Percentiles rank a stretch among this genome's conserved stretches.
Evolutionary conservation across 805 yeast species (phyloP).

Genomic region (Spathaspora girioi): DNA sequence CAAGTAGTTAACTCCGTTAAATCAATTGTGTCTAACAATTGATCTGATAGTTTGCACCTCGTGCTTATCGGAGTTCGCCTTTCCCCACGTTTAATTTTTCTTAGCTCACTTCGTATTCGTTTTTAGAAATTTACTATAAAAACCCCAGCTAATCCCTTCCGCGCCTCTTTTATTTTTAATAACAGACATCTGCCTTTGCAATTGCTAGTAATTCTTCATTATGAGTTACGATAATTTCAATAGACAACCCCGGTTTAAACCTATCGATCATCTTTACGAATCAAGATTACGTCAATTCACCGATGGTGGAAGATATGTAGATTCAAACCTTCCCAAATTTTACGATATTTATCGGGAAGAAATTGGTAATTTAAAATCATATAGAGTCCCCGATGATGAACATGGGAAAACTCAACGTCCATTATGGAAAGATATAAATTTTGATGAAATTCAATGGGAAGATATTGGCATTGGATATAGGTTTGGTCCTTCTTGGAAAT

Average conservation of each 20-base stretch:
- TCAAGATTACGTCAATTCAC: slow-evolving; percentile 74
- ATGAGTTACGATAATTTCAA: slow-evolving; percentile 18
- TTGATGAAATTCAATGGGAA: slow-evolving; percentile 45
- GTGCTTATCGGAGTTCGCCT: neutral
- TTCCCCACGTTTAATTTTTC: neutral
- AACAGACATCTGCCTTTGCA: no score
- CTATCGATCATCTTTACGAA: slow-evolving; percentile 70
- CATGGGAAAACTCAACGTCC: slow-evolving; percentile 55
- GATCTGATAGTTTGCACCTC: neutral
- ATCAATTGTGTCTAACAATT: neutral
- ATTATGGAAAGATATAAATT: slow-evolving; percentile 52
- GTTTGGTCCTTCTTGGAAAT: slow-evolving; percentile 96
- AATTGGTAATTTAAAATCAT: slow-evolving; percentile 50
- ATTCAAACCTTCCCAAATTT: slow-evolving; percentile 76
- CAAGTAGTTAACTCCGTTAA: no score
- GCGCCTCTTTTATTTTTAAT: neutral
- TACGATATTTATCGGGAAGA: slow-evolving; percentile 62
- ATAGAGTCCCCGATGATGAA: slow-evolving; percentile 63
- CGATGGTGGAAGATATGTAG: slow-evolving; percentile 71
- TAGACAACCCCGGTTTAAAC: slow-evolving; percentile 65
- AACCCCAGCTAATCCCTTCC: neutral
- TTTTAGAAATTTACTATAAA: neutral
- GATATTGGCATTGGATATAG: slow-evolving; percentile 64
- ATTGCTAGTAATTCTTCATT: neutral
- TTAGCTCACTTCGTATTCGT: neutral